Evolutionary conservation across 352 stramenopile species (phyloP), one percentile per base, ranked within the genome.

Genomic region (Globisporangium cederbergense): DNA sequence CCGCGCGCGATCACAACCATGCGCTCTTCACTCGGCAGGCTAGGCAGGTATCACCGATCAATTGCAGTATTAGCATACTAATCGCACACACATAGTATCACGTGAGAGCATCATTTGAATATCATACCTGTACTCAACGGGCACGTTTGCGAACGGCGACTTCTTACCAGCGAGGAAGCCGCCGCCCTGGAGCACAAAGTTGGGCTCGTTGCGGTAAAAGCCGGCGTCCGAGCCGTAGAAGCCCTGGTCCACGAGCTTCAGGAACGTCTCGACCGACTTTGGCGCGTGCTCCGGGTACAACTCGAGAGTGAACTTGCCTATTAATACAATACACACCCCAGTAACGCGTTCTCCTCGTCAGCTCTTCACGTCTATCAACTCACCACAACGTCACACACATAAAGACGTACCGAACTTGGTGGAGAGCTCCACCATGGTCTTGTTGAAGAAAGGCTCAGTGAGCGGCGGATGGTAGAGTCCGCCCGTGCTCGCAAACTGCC

Each of bases 181-280:
- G 30, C 86, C 86, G 51, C 79, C 86, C 64, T 95, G 86, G 9
- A 95, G 71, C 55, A 93, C 69, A 65, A 84, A 95, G 58, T 87
- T 87, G 30, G 79, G 82, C 53, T 93, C 86, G 55, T 93, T 91
- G 70, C 89, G 88, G 71, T 95, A 95, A 58, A 95, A 93, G 2
- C 86, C 86, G 1, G 84, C 74, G n/a, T 89, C 70, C 16, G 79
- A 79, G n/a, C 70, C 53, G 76, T 91, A 95, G 49, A 86, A 93
- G 5, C 78, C 83, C 36, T 60, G 59, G 43, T 82, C 62, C 25
- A 95, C 74, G 36, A 95, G 76, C 65, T 83, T 80, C 64, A 74
- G 68, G 62, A 95, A 92, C 40, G 83, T 81, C 25, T 75, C 83
- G 10, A 93, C 84, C 2, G 84, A 90, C 73, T 82, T 74, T 6